phyloP scores from a whole-genome alignment of 805 yeast genomes.

The Yarrowia sp. region DNA sequence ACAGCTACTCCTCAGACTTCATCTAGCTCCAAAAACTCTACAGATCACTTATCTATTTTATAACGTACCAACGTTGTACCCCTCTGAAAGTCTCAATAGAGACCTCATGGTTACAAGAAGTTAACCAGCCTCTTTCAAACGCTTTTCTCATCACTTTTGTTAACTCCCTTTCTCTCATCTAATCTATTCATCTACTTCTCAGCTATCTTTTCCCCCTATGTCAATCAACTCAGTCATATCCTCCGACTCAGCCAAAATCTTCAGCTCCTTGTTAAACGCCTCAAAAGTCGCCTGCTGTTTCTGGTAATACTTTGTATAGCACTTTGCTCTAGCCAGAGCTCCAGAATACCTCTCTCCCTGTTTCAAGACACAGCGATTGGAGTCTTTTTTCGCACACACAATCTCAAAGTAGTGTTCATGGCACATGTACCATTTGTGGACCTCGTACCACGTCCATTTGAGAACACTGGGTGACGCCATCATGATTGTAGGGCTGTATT shows the following conservation, averaged over 20 bases:
- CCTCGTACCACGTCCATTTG: constrained; percentile 4
- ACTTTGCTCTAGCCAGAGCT: neutral
- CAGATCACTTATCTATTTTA: too few species aligned
- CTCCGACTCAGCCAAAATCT: neutral
- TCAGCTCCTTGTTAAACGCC: neutral
- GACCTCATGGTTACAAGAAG: neutral
- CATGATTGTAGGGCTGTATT: neutral
- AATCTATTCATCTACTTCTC: neutral
- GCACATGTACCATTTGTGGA: neutral
- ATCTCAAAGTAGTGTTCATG: constrained; percentile 14
- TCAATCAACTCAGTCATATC: neutral
- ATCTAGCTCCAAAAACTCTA: too few species aligned
- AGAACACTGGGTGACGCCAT: constrained; percentile 3
- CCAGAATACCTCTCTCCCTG: neutral
- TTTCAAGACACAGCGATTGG: neutral
- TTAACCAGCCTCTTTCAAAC: neutral
- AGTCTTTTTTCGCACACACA: neutral
- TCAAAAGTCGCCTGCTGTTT: neutral
- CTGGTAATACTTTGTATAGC: constrained; percentile 8
- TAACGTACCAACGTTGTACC: too few species aligned
- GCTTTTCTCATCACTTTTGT: too few species aligned
- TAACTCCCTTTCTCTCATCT: neutral
- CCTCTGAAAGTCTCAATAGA: neutral
- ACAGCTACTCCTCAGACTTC: too few species aligned
- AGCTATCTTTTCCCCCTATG: neutral